phyloP scores from a whole-genome alignment of 768 basidiomycete species.

The Kockovaella imperatae region DNA sequence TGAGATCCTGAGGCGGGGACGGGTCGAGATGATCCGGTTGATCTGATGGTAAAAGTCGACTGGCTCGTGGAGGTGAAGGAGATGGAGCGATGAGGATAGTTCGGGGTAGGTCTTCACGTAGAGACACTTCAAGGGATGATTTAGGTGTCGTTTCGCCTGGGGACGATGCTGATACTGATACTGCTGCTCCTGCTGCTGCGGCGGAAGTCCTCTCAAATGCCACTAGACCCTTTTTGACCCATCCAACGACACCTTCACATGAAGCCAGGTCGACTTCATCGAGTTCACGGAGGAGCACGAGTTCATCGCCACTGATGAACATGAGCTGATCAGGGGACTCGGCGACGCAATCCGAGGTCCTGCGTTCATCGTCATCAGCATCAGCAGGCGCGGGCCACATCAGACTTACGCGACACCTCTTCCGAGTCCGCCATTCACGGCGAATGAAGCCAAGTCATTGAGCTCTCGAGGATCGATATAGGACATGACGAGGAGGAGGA shows the following conservation, averaged over 20 bases:
- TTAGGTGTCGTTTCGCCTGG: neutral
- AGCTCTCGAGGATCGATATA: conserved; percentile 32
- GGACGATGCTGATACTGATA: neutral
- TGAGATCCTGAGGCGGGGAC: neutral
- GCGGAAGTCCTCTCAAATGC: too few relatives aligned
- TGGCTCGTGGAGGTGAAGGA: conserved; percentile 5
- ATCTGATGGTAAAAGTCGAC: neutral
- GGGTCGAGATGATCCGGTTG: neutral
- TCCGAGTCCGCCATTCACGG: conserved; percentile 31
- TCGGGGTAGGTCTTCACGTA: neutral
- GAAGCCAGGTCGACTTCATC: conserved; percentile 21
- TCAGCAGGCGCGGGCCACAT: neutral
- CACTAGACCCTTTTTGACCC: conserved; percentile 26
- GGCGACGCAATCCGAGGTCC: conserved; percentile 30
- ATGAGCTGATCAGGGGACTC: conserved; percentile 36
- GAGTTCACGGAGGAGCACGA: conserved; percentile 31
- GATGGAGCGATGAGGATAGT: conserved; percentile 29
- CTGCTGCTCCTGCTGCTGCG: conserved; percentile 6
- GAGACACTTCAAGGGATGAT: neutral
- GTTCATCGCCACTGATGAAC: conserved; percentile 33
- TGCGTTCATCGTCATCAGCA: conserved; percentile 8
- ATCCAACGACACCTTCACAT: conserved; percentile 39
- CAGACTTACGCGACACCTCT: conserved; percentile 30
- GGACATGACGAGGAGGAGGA: conserved; percentile 4
- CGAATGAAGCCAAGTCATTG: conserved; percentile 26